Percentiles rank a stretch among this genome's conserved stretches.
These are phyloP conservation scores for Kluyveromyces sp. DNA, from an alignment of 1,139 yeast genomes.

Conservation along the genomic window DNA sequence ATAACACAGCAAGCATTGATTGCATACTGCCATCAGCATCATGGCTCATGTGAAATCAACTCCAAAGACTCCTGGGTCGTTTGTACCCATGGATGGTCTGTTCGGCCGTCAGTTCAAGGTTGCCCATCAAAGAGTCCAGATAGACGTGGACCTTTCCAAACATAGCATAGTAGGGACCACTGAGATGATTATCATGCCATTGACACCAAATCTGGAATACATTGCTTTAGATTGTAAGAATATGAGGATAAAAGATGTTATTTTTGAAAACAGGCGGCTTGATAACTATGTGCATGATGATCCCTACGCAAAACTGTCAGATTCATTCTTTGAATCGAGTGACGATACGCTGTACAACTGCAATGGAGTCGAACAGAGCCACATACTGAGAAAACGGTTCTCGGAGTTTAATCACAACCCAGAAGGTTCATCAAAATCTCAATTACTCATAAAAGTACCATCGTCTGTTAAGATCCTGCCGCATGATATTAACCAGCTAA, in stretches of 20 bases:
- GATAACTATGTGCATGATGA: conserved; percentile 49
- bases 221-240: conserved; percentile 79
- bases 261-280: conserved; percentile 49
- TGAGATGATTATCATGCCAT: conserved; percentile 73
- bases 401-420: conserved; percentile 54
- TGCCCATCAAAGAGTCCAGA: conserved; percentile 61
- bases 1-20: too few relatives aligned
- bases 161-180: conserved; percentile 63
- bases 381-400: conserved; percentile 55
- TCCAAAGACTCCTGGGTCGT: conserved; percentile 7
- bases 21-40: not conserved
- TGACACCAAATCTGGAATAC: conserved; percentile 48
- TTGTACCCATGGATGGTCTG: not conserved
- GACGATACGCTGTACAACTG: conserved; percentile 17
- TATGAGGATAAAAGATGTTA: conserved; percentile 54
- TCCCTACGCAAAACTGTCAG: conserved; percentile 28
- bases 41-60: conserved; percentile 8
- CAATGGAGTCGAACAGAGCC: conserved; percentile 37
- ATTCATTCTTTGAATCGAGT: conserved; percentile 16
- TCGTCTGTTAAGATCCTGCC: conserved; percentile 56
- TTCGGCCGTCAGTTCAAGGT: conserved; percentile 38
- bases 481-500: conserved; percentile 45
- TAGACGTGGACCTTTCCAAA: conserved; percentile 58
- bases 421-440: conserved; percentile 54
- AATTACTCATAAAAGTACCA: conserved; percentile 64